These are phyloP conservation scores for Vitis amurensis DNA, from an alignment of 164 flowering plant genomes.

Conservation along the genomic window DNA sequence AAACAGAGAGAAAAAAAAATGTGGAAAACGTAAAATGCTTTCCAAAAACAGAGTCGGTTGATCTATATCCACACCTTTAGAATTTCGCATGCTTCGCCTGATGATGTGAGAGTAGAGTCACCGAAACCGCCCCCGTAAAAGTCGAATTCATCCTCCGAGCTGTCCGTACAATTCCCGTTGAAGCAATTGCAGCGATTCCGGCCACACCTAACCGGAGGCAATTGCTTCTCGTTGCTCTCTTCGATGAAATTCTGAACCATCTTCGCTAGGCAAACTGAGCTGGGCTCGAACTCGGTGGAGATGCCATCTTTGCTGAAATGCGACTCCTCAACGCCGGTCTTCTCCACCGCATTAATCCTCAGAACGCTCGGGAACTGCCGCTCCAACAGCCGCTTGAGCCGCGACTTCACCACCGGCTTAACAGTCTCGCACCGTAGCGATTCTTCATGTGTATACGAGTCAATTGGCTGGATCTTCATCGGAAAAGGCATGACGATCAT, in stretches of 20 bases:
- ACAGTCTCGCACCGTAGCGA: slow-evolving; percentile 16
- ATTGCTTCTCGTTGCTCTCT: slow-evolving; percentile 32
- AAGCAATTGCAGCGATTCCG: slow-evolving; percentile 48
- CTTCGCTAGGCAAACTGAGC: slow-evolving; percentile 49
- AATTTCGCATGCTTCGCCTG: slow-evolving; percentile 37
- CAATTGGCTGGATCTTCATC: slow-evolving; percentile 49
- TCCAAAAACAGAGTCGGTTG: no score
- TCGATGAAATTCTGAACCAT: slow-evolving; percentile 63
- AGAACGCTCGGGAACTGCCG: slow-evolving; percentile 30
- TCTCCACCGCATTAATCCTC: slow-evolving; percentile 24
- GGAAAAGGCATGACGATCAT: slow-evolving; percentile 23
- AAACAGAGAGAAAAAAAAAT: neutral
- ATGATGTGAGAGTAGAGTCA: slow-evolving; percentile 20
- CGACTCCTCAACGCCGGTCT: slow-evolving; percentile 20
- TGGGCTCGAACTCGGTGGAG: slow-evolving; percentile 37
- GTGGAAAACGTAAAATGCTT: neutral
- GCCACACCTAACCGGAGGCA: slow-evolving; percentile 20
- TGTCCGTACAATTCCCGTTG: slow-evolving; percentile 31
- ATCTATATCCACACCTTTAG: slow-evolving; percentile 37
- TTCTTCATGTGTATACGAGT: slow-evolving; percentile 17
- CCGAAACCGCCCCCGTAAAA: slow-evolving; percentile 8
- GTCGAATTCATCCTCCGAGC: slow-evolving; percentile 48
- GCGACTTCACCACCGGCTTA: slow-evolving; percentile 36
- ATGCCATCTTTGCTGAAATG: slow-evolving; percentile 8
- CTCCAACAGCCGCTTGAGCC: slow-evolving; percentile 38